Percentiles rank a stretch among this genome's conserved stretches.
Evolutionary conservation across 345 rosid genomes (phyloP).

Genomic region (Streptanthus diversifolius): DNA sequence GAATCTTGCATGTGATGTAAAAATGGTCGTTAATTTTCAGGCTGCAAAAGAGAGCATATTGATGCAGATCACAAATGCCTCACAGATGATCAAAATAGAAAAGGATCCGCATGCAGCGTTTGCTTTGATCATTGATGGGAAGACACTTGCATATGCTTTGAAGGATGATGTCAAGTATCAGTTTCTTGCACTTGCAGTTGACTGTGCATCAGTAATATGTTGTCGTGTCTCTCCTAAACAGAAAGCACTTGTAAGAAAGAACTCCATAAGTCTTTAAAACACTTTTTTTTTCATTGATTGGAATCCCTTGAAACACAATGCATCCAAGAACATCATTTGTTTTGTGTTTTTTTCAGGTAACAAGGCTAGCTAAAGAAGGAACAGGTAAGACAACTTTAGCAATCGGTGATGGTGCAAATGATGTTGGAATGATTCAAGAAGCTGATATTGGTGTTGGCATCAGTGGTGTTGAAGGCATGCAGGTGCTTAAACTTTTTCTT

Average conservation of each 20-base stretch:
- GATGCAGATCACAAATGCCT: slow-evolving; percentile 48
- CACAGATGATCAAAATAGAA: slow-evolving; percentile 44
- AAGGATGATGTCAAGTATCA: slow-evolving; percentile 52
- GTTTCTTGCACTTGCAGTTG: slow-evolving; percentile 66
- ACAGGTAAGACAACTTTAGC: slow-evolving; percentile 72
- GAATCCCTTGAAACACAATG: neutral
- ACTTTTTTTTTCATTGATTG: neutral
- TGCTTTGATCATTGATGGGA: slow-evolving; percentile 74
- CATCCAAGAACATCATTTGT: neutral
- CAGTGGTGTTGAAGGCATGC: slow-evolving; percentile 93
- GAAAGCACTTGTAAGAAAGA: slow-evolving; percentile 61
- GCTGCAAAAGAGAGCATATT: slow-evolving; percentile 50
- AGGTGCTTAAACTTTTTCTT: slow-evolving; percentile 38
- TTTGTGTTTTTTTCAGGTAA: slow-evolving; percentile 43
- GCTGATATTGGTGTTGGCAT: slow-evolving; percentile 90
- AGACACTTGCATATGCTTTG: slow-evolving; percentile 57
- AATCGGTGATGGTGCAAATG: slow-evolving; percentile 86
- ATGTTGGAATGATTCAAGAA: slow-evolving; percentile 94
- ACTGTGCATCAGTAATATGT: slow-evolving; percentile 82
- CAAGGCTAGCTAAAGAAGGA: slow-evolving; percentile 61
- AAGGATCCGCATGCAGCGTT: slow-evolving; percentile 48
- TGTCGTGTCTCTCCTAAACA: slow-evolving; percentile 88
- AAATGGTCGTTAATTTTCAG: slow-evolving; percentile 36
- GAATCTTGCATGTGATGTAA: neutral
- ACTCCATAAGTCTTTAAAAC: neutral